Conservation (phyloP, 768 basidiomycete genomes). For the Termitomyces sp. region DNA sequence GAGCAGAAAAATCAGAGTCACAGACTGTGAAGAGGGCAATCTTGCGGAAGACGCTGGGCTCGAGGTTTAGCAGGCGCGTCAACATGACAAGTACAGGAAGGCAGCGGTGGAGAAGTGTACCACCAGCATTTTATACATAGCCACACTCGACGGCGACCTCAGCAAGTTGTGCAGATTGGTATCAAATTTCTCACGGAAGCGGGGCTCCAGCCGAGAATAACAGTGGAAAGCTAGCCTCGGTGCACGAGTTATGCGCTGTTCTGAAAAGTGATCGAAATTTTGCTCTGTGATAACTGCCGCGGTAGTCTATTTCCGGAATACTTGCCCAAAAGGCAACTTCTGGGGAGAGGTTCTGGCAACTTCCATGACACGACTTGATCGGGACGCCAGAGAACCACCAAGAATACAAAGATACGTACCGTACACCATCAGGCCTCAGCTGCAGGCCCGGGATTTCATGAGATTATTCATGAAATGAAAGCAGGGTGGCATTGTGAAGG, state of each 20-base stretch:
- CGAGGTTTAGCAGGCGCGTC: conserved; percentile 22
- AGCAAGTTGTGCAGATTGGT: conserved; percentile 7
- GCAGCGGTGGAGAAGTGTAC: background rate
- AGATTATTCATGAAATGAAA: background rate
- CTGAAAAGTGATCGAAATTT: background rate
- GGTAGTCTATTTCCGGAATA: conserved; percentile 1
- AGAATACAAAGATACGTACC: background rate
- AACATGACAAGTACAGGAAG: conserved; percentile 24
- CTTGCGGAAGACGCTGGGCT: conserved; percentile 29
- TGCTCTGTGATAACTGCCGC: background rate
- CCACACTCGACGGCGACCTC: conserved; percentile 16
- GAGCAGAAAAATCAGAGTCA: conserved; percentile 21
- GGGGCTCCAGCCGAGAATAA: conserved; percentile 4
- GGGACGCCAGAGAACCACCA: background rate
- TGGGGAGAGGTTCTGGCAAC: conserved; percentile 2
- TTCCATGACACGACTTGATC: conserved; percentile 7
- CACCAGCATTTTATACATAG: conserved; percentile 14
- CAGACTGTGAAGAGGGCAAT: conserved; percentile 26
- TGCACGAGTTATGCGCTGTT: background rate
- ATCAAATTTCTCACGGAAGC: conserved; percentile 14
- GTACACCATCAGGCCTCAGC: background rate
- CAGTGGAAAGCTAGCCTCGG: background rate
- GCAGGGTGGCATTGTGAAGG: background rate
- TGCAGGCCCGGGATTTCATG: background rate
- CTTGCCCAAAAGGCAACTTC: conserved; percentile 2